Evolutionary conservation across 768 basidiomycete species (phyloP), one percentile per base, ranked within the genome.

Genomic region (Tephrocybe sp.): DNA sequence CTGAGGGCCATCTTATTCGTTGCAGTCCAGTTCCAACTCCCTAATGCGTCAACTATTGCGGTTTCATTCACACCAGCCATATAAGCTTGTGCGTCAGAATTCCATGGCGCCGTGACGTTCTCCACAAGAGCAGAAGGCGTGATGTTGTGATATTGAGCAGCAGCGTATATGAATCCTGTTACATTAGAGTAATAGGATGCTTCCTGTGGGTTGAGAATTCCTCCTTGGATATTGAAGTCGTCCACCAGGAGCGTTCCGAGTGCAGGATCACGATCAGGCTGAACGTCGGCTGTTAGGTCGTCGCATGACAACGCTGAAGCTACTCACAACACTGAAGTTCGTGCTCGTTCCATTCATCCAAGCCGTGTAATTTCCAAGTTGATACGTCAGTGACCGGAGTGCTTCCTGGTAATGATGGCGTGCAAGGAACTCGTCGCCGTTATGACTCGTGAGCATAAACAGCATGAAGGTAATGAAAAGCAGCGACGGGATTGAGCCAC

Each of bases 361-460:
- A 1, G 83, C 78, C 1, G 86, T 84, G 59, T 79, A 92, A 63
- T 91, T 89, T n/a, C 77, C 77, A 11, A 84, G 64, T 53, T 88
- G 82, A 59, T 79, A 72, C 26, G 74, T 73, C 51, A 90, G 64
- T 6, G 74, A 73, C 25, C 74, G 69, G 4, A 92, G 60, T n/a
- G 81, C 71, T 53, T 89, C 80, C 60, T 86, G 75, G 63, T 86
- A 87, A 49, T 83, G 82, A 57, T 78, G 80, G 50, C 82, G 72
- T 13, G 79, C 76, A 4, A 83, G 68, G 51, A 79, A 80, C 60
- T 87, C 86, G 58, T 89, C 87, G 6, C 79, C 77, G 52, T 77
- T 84, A 52, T 86, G 83, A 57, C 83, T 89, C 39, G 85, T 87
- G 65, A 92, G 79, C 80, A 92, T 76, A 67, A 87, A 90, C 22